These are phyloP conservation scores for Leishmania gerbilli DNA, from an alignment of 208 protist species.

Conservation along the genomic window DNA sequence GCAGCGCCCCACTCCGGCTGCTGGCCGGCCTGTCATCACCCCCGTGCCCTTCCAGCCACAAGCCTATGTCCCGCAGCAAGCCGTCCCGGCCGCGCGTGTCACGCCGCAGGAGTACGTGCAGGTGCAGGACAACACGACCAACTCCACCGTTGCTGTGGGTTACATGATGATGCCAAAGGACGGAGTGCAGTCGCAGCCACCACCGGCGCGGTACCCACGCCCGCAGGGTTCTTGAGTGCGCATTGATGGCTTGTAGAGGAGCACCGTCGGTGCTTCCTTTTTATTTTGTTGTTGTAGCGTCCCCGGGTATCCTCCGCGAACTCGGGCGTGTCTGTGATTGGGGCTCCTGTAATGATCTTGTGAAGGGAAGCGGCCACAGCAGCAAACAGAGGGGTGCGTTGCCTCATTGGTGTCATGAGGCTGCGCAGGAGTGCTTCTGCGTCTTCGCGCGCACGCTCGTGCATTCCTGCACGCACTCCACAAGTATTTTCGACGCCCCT, in stretches of 20 bases:
- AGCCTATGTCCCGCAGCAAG: conserved; percentile 51
- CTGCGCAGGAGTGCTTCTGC: not conserved
- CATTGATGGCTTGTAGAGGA: not conserved
- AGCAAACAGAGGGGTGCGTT: not conserved
- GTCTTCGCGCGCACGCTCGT: not conserved
- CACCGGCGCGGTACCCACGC: conserved; percentile 11
- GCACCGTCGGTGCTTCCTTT: not conserved
- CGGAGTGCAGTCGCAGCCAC: conserved; percentile 13
- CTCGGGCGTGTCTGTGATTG: not conserved
- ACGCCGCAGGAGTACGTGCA: conserved; percentile 80
- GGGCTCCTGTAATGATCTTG: not conserved
- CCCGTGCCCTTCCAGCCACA: conserved; percentile 76
- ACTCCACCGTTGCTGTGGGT: conserved; percentile 65
- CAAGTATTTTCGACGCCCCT: not conserved
- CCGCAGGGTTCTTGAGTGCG: not conserved
- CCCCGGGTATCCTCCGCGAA: not conserved
- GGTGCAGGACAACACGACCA: conserved; percentile 70
- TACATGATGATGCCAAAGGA: conserved; percentile 69
- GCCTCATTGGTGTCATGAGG: not conserved
- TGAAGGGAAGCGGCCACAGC: not conserved
- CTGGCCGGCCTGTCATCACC: conserved; percentile 37
- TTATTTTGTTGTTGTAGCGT: not conserved
- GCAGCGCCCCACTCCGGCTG: conserved; percentile 15
- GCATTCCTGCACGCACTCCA: not conserved
- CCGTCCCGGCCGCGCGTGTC: conserved; percentile 28